Conservation (phyloP, 2,329 filamentous ascomycete species). For the Blastomyces parvus region DNA sequence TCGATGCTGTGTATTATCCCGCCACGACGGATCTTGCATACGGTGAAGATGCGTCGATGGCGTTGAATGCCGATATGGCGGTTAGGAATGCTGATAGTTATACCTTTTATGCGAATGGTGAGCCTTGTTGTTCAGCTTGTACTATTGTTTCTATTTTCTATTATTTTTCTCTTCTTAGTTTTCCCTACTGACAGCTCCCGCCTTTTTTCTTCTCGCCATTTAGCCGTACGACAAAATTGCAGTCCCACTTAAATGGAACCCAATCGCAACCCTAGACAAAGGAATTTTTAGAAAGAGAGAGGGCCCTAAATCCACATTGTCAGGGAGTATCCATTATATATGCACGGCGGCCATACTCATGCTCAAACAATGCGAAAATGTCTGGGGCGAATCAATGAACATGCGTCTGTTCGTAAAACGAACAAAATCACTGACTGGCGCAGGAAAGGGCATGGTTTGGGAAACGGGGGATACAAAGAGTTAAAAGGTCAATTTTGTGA, state of each 20-base stretch:
- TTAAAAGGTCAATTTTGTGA: no score
- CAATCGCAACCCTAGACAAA: neutral
- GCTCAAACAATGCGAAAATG: no score
- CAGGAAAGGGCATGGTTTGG: no score
- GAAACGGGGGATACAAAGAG: no score
- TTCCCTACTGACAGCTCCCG: neutral
- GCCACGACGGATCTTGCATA: neutral
- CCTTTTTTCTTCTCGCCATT: neutral
- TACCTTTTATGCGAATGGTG: neutral
- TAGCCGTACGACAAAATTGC: neutral
- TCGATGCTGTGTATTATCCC: neutral
- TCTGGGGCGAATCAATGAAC: no score
- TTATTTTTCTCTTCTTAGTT: neutral
- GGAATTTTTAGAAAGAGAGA: no score
- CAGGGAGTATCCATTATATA: no score
- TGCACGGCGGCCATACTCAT: no score
- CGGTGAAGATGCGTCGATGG: neutral
- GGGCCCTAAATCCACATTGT: no score
- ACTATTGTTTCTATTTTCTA: neutral
- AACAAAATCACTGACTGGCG: no score
- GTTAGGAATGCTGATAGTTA: conserved; percentile 1
- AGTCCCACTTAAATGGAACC: neutral
- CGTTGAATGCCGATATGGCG: neutral
- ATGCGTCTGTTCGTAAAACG: no score
- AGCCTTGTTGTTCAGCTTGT: neutral